Percentiles rank a stretch among this genome's conserved stretches.
phyloP scores from a whole-genome alignment of 345 rosid genomes.

The Firmiana major region DNA sequence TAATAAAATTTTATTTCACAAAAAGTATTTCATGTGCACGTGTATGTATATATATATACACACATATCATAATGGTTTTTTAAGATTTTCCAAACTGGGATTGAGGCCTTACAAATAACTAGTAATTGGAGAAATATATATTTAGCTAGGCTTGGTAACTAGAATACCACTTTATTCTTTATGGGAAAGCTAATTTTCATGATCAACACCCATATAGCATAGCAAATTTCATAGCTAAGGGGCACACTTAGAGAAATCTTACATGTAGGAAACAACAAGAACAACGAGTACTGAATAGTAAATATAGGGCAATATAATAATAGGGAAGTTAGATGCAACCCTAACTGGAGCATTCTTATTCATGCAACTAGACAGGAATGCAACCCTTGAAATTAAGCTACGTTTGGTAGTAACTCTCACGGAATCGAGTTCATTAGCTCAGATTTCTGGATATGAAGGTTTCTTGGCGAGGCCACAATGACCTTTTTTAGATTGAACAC shows the following conservation, averaged over 20 bases:
- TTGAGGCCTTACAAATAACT: too few species aligned
- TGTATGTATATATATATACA: too few species aligned
- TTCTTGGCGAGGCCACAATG: conserved; percentile 54
- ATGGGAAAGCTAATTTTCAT: neutral
- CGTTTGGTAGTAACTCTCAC: too few species aligned
- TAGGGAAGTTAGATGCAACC: neutral
- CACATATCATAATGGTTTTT: too few species aligned
- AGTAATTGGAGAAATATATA: neutral
- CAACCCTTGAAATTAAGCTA: too few species aligned
- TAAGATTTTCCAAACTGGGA: too few species aligned
- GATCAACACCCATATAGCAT: neutral
- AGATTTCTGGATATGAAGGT: conserved; percentile 39
- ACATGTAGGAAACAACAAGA: neutral
- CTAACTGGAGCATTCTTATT: neutral
- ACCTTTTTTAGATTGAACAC: conserved; percentile 30
- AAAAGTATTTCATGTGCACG: too few species aligned
- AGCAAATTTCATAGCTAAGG: neutral
- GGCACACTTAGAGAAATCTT: neutral
- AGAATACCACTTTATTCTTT: neutral
- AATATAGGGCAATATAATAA: neutral
- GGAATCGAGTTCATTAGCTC: neutral
- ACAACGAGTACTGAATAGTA: neutral
- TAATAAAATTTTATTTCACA: too few species aligned
- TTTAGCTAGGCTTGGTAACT: neutral
- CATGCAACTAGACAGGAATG: conserved; percentile 7